Conservation (phyloP, 257 asterid genomes). For the Avicennia marina region DNA sequence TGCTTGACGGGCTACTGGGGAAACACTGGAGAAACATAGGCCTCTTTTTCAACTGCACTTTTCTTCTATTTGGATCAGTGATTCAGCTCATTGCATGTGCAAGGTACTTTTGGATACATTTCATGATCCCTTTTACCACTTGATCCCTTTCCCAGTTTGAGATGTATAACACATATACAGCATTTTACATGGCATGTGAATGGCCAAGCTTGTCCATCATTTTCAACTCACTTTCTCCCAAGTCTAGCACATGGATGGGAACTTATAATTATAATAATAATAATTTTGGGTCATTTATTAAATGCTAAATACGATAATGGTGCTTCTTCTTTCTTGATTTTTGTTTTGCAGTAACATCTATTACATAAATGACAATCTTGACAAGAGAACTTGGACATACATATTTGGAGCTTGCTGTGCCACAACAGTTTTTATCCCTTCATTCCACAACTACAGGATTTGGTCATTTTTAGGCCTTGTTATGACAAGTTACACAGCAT, state of each 20-base stretch:
- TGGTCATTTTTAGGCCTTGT: constrained; percentile 80
- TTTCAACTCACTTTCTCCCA: constrained; percentile 1
- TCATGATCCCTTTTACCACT: neutral
- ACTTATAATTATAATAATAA: neutral
- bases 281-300: neutral
- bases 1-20: constrained; percentile 86
- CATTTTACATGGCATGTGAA: neutral
- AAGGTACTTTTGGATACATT: constrained; percentile 38
- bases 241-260: neutral
- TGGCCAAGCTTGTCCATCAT: neutral
- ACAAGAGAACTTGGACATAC: constrained; percentile 92
- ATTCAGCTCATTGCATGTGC: constrained; percentile 97
- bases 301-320: neutral
- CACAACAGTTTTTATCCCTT: constrained; percentile 77
- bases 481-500: constrained; percentile 78
- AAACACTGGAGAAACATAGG: constrained; percentile 91
- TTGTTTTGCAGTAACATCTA: constrained; percentile 66
- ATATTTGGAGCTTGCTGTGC: constrained; percentile 91
- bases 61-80: constrained; percentile 90
- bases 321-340: neutral
- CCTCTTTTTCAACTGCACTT: constrained; percentile 85
- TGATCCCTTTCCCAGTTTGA: neutral
- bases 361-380: constrained; percentile 81
- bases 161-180: too few species aligned
- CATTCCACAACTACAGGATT: constrained; percentile 83